phyloP scores from a whole-genome alignment of 352 stramenopile genomes.

The Globisporangium spinosum region DNA sequence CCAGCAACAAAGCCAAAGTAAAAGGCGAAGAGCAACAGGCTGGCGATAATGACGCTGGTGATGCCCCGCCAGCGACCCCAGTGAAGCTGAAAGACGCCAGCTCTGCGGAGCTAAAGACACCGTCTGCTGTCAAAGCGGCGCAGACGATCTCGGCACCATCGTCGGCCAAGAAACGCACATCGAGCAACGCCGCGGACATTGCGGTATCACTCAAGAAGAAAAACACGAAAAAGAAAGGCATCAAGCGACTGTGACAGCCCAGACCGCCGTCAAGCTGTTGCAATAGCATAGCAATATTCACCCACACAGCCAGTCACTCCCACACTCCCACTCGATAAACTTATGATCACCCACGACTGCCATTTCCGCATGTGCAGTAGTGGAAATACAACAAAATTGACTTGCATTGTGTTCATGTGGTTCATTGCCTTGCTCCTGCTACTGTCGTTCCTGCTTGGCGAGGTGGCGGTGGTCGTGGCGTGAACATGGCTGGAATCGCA shows the following conservation, averaged over 20 bases:
- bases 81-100: conserved; percentile 4
- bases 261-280: too few relatives aligned
- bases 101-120: background rate
- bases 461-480: conserved; percentile 13
- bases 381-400: background rate
- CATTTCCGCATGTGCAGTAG: background rate
- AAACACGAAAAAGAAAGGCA: conserved; percentile 61
- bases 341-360: conserved; percentile 1
- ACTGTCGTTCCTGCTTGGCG: background rate
- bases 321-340: background rate
- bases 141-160: conserved; percentile 17
- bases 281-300: background rate
- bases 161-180: conserved; percentile 44
- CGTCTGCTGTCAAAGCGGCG: background rate
- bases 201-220: conserved; percentile 57
- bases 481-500: background rate
- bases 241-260: conserved; percentile 51
- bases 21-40: conserved; percentile 5
- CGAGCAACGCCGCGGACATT: conserved; percentile 26
- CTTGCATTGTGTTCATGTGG: background rate
- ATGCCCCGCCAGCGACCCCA: conserved; percentile 2
- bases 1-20: conserved; percentile 2
- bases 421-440: background rate
- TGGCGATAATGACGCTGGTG: background rate
- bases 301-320: background rate